A percentile compares a stretch with the other conserved stretches of the same genome.
Conservation (phyloP, 768 basidiomycete genomes). For the Boletus rubescentipes region DNA sequence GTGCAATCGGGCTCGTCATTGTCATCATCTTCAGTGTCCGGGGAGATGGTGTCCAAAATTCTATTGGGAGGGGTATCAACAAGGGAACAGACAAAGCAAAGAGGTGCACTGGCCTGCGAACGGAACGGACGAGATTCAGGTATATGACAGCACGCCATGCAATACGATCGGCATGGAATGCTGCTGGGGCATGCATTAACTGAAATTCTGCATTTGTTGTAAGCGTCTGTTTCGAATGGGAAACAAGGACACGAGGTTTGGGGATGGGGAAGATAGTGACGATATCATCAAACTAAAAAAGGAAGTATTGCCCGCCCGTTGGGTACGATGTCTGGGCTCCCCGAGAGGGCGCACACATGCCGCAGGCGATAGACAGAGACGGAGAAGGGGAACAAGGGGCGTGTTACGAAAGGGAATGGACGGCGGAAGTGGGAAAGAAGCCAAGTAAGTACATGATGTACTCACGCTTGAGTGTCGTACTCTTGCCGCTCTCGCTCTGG, state of each 20-base stretch:
- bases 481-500: constrained; percentile 89
- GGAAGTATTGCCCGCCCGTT: background rate
- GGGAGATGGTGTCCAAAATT: constrained; percentile 72
- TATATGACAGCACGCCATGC: constrained; percentile 90
- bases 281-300: constrained; percentile 1
- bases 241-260: background rate
- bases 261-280: constrained; percentile 1
- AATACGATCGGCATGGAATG: constrained; percentile 76
- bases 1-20: constrained; percentile 54
- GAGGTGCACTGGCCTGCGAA: constrained; percentile 55
- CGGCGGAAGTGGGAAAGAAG: constrained; percentile 7
- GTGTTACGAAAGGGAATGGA: background rate
- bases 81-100: background rate
- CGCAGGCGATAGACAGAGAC: background rate
- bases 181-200: constrained; percentile 71
- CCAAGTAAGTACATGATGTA: constrained; percentile 20
- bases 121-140: constrained; percentile 80
- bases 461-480: constrained; percentile 87
- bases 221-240: constrained; percentile 14
- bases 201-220: constrained; percentile 65
- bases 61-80: constrained; percentile 34
- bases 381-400: background rate
- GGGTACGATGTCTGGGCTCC: background rate
- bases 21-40: constrained; percentile 58
- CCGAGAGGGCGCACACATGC: background rate